Conservation (phyloP, 2,329 filamentous ascomycete genomes). For the Tolypocladium pustulatum region DNA sequence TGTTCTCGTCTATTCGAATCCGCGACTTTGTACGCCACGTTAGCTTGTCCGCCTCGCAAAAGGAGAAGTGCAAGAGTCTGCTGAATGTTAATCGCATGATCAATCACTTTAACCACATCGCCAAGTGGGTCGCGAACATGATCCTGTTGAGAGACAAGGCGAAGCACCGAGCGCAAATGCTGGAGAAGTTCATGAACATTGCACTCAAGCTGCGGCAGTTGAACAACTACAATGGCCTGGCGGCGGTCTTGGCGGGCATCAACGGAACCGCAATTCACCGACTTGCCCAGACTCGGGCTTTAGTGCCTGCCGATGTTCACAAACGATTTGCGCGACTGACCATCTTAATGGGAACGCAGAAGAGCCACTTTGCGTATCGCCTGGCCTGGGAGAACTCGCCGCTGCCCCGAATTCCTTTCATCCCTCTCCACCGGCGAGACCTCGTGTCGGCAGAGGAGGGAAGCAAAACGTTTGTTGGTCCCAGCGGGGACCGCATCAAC, state of each 20-base stretch:
- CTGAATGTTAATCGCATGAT: conserved; percentile 92
- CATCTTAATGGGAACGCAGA: conserved; percentile 85
- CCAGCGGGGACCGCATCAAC: conserved; percentile 67
- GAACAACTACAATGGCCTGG: conserved; percentile 95
- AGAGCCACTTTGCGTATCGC: conserved; percentile 91
- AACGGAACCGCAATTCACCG: conserved; percentile 81
- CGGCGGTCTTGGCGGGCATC: conserved; percentile 87
- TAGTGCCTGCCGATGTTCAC: conserved; percentile 60
- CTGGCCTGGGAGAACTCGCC: conserved; percentile 95
- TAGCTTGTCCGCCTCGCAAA: conserved; percentile 59
- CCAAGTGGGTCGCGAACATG: conserved; percentile 74
- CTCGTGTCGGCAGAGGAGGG: conserved; percentile 88
- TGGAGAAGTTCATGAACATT: conserved; percentile 94
- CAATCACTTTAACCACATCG: conserved; percentile 79
- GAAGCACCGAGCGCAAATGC: conserved; percentile 80
- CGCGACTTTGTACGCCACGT: conserved; percentile 90
- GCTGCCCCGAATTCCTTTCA: conserved; percentile 81
- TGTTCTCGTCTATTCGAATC: conserved; percentile 91
- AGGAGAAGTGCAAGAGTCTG: conserved; percentile 65
- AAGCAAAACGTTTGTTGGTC: conserved; percentile 77
- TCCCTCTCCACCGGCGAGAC: conserved; percentile 81
- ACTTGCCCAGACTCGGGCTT: conserved; percentile 64
- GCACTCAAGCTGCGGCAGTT: conserved; percentile 76
- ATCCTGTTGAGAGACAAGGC: conserved; percentile 87
- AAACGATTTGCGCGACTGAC: conserved; percentile 83